Base-by-base conservation (phyloP, 2,329 filamentous ascomycete genomes). In the Colletotrichum sp. region DNA sequence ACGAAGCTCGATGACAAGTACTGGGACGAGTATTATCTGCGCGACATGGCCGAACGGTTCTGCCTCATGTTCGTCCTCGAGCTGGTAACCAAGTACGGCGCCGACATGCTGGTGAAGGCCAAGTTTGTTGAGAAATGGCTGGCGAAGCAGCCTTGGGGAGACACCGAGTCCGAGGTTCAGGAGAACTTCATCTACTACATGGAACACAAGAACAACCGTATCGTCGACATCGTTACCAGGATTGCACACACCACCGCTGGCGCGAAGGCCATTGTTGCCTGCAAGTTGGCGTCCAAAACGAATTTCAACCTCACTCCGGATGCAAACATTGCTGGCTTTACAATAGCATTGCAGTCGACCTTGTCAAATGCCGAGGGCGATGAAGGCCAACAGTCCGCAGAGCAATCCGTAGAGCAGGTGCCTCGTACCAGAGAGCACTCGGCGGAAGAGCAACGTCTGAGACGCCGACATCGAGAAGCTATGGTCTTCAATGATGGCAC, bases 401-500 rank as follows among this genome's bases (percentile, higher is more conserved):
- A 83, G 74, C 79, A 82, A 71, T 80, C 79, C 55, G 78, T 80
- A 68, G 82, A 83, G 74, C 79, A 82, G 69, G 80, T 85, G 61
- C 83, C 84, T 13, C 80, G 85, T 43, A 81, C 83, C 3, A 80
- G 88, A 75, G 90, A 91, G 73, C 90, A 92, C 82, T 92, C 88
- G 75, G 87, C 85, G 8, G 92, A 92, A 81, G 94, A 96, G 82
- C 93, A 94, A 80, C 91, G 93, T 69, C 87, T 96, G 76, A 88
- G 95, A 75, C 90, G 96, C 78, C 90, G 95, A 66, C 91, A 96
- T 81, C 90, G 96, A 78, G 95, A 98, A 86, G 96, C 95, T 6
- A 96, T 98, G 91, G 96, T 98, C 24, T 87, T 98, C 72, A 96
- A 96, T 80, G 95, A 98, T 80, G 94, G 95, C n/a, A 95, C 92